Evolutionary conservation across 2,329 filamentous ascomycete genomes (phyloP), one percentile per base, ranked within the genome.

Genomic region (Ramularia collo-cygni): DNA sequence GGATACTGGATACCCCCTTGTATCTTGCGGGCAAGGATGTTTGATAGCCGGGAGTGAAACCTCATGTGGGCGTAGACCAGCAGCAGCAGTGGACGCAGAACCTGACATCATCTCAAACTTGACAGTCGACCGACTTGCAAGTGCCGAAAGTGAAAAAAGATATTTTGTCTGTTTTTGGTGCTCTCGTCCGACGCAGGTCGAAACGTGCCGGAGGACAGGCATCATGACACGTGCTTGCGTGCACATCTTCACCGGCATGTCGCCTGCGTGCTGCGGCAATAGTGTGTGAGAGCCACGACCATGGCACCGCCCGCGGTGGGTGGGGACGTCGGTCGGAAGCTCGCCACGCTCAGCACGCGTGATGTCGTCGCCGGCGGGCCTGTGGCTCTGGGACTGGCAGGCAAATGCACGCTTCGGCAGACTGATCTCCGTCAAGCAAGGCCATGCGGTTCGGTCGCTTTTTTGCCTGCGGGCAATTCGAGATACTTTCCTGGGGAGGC

Each of bases 71-170:
- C 21, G 37, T 46, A 24, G 47, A 40, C 47, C 35, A 40, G 47
- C 47, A 41, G 42, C 37, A 28, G 32, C 44, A 38, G 34, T 30
- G 39, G 37, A 19, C n/a, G n/a, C n/a, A n/a, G n/a, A 37, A 6
- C 38, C 45, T 44, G 47, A 46, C 44, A 50, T 48, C 40, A 50
- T 24, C 6, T 24, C 21, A 24, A 24, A 24, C 44, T 42, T 48
- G 45, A 46, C 45, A 37, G 43, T 33, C 44, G 44, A 46, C 41
- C 39, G 42, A 40, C 27, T 44, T 35, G 29, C 41, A 46, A 51
- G 48, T 51, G 45, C 48, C 48, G 48, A 51, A 48, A 43, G 21
- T 24, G 21, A 24, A 24, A 24, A 24, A 6, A 24, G 21, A 6
- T 10, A 10, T 24, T 10, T 24, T 10, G 21, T 24, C 6, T 24